phyloP scores from a whole-genome alignment of 306 rosid genomes.

The Cucumis cinereus region DNA sequence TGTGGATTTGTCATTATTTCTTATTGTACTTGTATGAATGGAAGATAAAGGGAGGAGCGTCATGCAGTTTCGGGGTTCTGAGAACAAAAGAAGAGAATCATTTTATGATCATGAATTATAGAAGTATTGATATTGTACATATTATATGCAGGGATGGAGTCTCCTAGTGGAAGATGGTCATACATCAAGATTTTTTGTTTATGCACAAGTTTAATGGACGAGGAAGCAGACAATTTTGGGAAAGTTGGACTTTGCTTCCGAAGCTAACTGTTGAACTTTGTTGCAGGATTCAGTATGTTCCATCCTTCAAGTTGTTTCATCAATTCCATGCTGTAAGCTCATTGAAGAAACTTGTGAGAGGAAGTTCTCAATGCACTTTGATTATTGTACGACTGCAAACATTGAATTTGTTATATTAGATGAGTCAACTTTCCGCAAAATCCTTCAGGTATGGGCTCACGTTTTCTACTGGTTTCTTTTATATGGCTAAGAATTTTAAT shows the following conservation, averaged over 20 bases:
- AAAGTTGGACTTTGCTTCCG: slow-evolving; percentile 34
- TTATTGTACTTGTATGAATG: slow-evolving; percentile 29
- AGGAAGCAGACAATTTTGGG: slow-evolving; percentile 80
- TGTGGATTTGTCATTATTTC: slow-evolving; percentile 18
- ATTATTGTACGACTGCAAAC: slow-evolving; percentile 80
- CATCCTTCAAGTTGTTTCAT: slow-evolving; percentile 72
- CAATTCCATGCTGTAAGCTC: slow-evolving; percentile 62
- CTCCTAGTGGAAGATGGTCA: slow-evolving; percentile 83
- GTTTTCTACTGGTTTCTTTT: slow-evolving; percentile 11
- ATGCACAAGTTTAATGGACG: slow-evolving; percentile 84
- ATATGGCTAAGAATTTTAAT: slow-evolving; percentile 7
- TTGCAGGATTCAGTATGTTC: slow-evolving; percentile 93
- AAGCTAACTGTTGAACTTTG: slow-evolving; percentile 70
- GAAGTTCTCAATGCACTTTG: slow-evolving; percentile 80
- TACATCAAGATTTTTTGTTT: slow-evolving; percentile 68
- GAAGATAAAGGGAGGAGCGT: slow-evolving; percentile 55
- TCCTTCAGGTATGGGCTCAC: slow-evolving; percentile 55
- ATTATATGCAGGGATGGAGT: slow-evolving; percentile 96
- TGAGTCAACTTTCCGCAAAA: slow-evolving; percentile 47
- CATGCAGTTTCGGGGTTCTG: slow-evolving; percentile 58
- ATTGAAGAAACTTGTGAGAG: slow-evolving; percentile 67
- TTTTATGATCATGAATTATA: slow-evolving; percentile 39
- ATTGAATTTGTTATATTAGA: slow-evolving; percentile 63
- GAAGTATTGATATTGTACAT: slow-evolving; percentile 64
- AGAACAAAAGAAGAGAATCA: slow-evolving; percentile 65